Base-by-base conservation (phyloP, 192 early-diverging fungal species). In the Mortierella hygrophila region DNA sequence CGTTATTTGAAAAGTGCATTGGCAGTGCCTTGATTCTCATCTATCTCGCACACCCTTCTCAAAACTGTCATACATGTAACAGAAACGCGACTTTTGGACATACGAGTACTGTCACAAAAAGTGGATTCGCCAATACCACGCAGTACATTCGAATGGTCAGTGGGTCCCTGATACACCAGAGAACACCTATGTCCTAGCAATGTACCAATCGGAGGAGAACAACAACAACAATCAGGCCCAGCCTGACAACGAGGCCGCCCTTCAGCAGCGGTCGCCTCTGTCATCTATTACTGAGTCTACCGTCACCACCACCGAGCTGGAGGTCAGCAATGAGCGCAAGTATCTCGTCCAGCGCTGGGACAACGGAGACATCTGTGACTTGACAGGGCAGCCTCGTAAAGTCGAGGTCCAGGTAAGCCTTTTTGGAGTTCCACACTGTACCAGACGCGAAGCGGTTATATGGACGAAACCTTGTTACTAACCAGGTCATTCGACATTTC, bases 21-120 rank as follows among this genome's bases (percentile, higher is more conserved):
- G n/a, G 11, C 15, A 10, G 26, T 11, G 1, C 60, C 29, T 60
- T 10, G n/a, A 7, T 60, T 60, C 29, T 57, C 23, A 7, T 71
- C 16, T 8, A 16, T 40, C 81, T 82, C 69, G 88, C 40, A 69
- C 38, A 40, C 70, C 54, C 88, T 52, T 21, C 23, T 7, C 38
- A 47, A 41, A 29, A 29, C 40, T 40, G 7, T 37, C 29, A 16
- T 38, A 11, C 32, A 47, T 46, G 44, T 10, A 5, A 68, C 75
- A 89, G 89, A 60, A 3, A 15, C 6, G 46, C 10, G 90, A 89
- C 32, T 97, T 92, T 88, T 98, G 95, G 95, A 92, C 92, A 0
- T 98, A 97, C 81, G 95, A 97, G 82, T 98, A 95, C 82, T 98
- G 97, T 81, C 96, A 96, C 87, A 80, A 85, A 63, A 80, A 60